A percentile compares a stretch with the other conserved stretches of the same genome.
These are phyloP conservation scores for Wickerhamiella vanderwaltii DNA, from an alignment of 805 yeast genomes.

Conservation along the genomic window DNA sequence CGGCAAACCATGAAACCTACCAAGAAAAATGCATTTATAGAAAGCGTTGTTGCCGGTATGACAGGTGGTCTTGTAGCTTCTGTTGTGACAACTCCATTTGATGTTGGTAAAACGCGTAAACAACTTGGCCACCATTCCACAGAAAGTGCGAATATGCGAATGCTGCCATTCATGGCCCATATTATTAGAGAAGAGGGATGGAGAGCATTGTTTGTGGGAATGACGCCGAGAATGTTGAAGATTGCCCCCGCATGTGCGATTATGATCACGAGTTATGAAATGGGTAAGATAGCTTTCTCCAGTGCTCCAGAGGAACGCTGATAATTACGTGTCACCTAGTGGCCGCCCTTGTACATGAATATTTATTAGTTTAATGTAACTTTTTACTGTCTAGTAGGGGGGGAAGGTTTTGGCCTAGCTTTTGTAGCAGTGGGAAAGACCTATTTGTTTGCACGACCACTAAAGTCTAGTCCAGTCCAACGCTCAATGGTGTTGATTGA, in stretches of 20 bases:
- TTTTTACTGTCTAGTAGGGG: no score
- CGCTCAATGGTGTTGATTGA: constrained; percentile 1
- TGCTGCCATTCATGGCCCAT: constrained; percentile 52
- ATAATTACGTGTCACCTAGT: no score
- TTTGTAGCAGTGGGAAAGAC: no score
- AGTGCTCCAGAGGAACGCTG: neutral
- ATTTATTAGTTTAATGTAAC: no score
- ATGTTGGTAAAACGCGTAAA: constrained; percentile 88
- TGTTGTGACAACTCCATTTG: constrained; percentile 82
- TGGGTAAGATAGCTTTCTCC: constrained; percentile 52
- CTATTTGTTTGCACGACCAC: constrained; percentile 9
- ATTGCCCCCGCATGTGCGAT: constrained; percentile 97
- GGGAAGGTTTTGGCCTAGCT: no score
- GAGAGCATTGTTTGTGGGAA: constrained; percentile 76
- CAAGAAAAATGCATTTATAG: constrained; percentile 13
- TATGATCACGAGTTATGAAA: constrained; percentile 91
- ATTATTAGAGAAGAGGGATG: constrained; percentile 66
- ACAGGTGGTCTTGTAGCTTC: constrained; percentile 80
- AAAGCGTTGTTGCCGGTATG: constrained; percentile 64
- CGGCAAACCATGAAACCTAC: constrained; percentile 4
- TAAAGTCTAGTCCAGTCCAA: constrained; percentile 7
- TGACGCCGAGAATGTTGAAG: constrained; percentile 74
- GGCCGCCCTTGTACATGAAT: no score
- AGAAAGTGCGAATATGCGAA: constrained; percentile 29
- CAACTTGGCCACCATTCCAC: constrained; percentile 44